Percentiles rank a stretch among this genome's conserved stretches.
These are phyloP conservation scores for Suhomyces guaymorum DNA, from an alignment of 1,139 yeast species.

Conservation along the genomic window DNA sequence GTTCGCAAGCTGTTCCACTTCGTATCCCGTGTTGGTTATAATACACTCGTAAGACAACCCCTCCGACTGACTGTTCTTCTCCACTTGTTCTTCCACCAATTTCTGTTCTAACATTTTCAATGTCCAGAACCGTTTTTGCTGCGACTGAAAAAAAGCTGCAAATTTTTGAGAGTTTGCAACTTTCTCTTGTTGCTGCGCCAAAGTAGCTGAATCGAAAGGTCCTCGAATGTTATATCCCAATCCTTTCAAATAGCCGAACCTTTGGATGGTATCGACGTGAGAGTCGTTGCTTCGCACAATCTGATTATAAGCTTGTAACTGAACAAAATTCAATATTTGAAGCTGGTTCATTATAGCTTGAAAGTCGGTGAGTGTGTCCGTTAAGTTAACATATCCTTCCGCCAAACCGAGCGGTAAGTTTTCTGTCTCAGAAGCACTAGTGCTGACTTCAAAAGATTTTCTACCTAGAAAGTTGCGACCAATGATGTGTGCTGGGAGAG, in stretches of 20 bases:
- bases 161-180: slow-evolving; percentile 20
- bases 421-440: slow-evolving; percentile 6
- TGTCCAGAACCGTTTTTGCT: slow-evolving; percentile 26
- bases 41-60: slow-evolving; percentile 25
- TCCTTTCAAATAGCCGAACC: slow-evolving; percentile 32
- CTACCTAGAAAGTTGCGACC: slow-evolving; percentile 34
- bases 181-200: slow-evolving; percentile 20
- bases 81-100: slow-evolving; percentile 10
- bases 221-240: slow-evolving; percentile 41
- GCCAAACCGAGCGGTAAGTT: slow-evolving; percentile 31
- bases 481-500: slow-evolving; percentile 35
- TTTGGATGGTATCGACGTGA: slow-evolving; percentile 13
- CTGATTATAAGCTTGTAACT: slow-evolving; percentile 16
- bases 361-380: slow-evolving; percentile 23
- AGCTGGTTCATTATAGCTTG: slow-evolving; percentile 39
- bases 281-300: slow-evolving; percentile 10
- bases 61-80: slow-evolving; percentile 1
- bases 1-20: slow-evolving; percentile 12
- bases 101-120: slow-evolving; percentile 28
- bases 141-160: slow-evolving; percentile 18
- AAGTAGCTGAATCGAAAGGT: slow-evolving; percentile 22
- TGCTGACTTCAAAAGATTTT: slow-evolving; percentile 14
- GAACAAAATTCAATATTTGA: slow-evolving; percentile 35
- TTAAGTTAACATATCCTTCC: slow-evolving; percentile 30
- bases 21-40: slow-evolving; percentile 28